Percentiles rank a stretch among this genome's conserved stretches.
Evolutionary conservation across 1,139 yeast genomes (phyloP).

Genomic region (Petasospora rhodanensis): DNA sequence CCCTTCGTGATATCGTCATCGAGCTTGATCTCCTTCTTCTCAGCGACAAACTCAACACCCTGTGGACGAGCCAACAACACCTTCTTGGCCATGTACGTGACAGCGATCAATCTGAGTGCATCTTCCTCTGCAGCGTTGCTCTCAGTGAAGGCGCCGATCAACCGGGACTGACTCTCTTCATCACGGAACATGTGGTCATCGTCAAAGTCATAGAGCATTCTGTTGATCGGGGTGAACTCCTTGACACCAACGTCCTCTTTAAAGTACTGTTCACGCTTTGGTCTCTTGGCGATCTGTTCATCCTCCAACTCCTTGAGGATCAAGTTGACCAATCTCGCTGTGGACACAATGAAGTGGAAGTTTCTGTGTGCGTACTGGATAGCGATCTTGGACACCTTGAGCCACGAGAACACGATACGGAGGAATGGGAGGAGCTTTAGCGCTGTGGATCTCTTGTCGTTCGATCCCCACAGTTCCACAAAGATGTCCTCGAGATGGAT

Average conservation of each 20-base stretch:
- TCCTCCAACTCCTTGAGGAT: conserved; percentile 7
- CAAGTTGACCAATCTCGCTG: conserved; percentile 30
- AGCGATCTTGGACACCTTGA: conserved; percentile 42
- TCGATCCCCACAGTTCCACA: conserved; percentile 14
- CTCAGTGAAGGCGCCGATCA: conserved; percentile 27
- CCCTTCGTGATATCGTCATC: conserved; percentile 7
- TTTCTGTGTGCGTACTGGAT: conserved; percentile 36
- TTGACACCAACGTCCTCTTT: conserved; percentile 59
- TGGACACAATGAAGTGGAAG: conserved; percentile 30
- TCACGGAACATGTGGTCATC: conserved; percentile 31
- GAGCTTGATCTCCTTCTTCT: conserved; percentile 17
- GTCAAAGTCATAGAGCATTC: conserved; percentile 55
- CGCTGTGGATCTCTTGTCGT: conserved; percentile 5
- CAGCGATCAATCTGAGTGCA: conserved; percentile 32
- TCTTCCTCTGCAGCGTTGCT: conserved; percentile 30
- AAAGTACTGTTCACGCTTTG: conserved; percentile 50
- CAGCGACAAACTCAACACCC: conserved; percentile 30
- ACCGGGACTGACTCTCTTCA: conserved; percentile 27
- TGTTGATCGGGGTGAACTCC: conserved; percentile 53
- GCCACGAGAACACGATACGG: conserved; percentile 52
- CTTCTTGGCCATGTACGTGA: conserved; percentile 33
- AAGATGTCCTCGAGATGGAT: conserved; percentile 25
- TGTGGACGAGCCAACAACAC: conserved; percentile 28
- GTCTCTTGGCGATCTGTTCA: conserved; percentile 27
- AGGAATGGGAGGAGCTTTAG: conserved; percentile 28